Base-by-base conservation (phyloP, 2,329 filamentous ascomycete species). In the Penicillium brasilianum region DNA sequence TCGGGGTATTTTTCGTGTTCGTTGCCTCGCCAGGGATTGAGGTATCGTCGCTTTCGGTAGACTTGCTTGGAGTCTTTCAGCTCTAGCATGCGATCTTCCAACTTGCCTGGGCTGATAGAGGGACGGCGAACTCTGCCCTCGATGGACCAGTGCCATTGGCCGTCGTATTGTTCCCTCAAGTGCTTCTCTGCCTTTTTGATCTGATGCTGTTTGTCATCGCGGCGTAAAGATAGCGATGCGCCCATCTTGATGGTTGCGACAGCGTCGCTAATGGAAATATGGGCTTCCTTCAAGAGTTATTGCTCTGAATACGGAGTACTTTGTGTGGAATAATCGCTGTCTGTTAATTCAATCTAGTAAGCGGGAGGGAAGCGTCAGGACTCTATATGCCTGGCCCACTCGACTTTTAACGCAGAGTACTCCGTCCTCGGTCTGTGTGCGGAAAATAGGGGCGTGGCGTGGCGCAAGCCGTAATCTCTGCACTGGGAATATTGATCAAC, bases 1-100 rank as follows among this genome's bases (percentile, higher is more conserved):
- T 64, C 62, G n/a, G 51, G 53, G 20, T 52, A 62, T 22, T 64
- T 64, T 20, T 62, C 50, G 20, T 62, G 53, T 4, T 59, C 52
- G 13, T 60, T 59, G 7, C 57, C 59, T 14, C 62, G 49, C n/a
- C 34, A 48, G 13, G 51, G 44, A 14, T 64, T 64, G 2, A 58
- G 57, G 36, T 62, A 64, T 28, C 48, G 36, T 25, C 48, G 57
- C 20, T 62, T 62, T 16, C 28, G 18, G 22, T 37, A 22, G 3
- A n/a, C 14, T 13, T 43, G 25, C 4, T 57, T 28, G 7, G 43
- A 53, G 34, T 62, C 39, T 22, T 60, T 39, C 10, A 62, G 49
- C 43, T 62, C 57, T 18, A 54, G 25, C 34, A 59, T 60, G 28
- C 60, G 60, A 30, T 60, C 49, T 18, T 57, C 14, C 18, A 62